These are phyloP conservation scores for Curvularia verruculosa DNA, from an alignment of 2,329 filamentous ascomycete genomes.

Conservation along the genomic window DNA sequence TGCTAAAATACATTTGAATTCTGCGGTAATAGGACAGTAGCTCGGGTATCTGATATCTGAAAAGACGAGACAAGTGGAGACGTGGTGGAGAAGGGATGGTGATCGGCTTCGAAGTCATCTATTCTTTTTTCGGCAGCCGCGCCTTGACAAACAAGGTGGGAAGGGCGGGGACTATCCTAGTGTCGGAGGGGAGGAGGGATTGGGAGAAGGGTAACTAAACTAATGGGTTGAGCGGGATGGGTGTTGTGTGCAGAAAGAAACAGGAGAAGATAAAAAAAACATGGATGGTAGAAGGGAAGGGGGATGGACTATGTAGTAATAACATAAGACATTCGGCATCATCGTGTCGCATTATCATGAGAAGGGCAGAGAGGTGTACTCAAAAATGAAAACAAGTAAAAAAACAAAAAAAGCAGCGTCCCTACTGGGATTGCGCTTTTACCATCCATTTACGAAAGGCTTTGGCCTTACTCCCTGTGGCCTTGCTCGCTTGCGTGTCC, in stretches of 20 bases:
- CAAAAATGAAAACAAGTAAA: slow-evolving; percentile 8
- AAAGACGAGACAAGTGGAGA: slow-evolving; percentile 9
- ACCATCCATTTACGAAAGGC: slow-evolving; percentile 35
- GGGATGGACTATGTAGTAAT: slow-evolving; percentile 18
- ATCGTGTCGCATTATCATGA: slow-evolving; percentile 21
- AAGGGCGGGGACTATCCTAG: slow-evolving; percentile 12
- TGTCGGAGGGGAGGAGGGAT: slow-evolving; percentile 1
- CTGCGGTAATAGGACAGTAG: neutral
- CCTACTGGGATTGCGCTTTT: slow-evolving; percentile 12
- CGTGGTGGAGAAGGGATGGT: slow-evolving; percentile 1
- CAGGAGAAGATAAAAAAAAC: slow-evolving; percentile 5
- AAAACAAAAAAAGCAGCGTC: slow-evolving; percentile 10
- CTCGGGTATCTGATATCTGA: slow-evolving; percentile 1
- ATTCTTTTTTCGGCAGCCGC: slow-evolving; percentile 18
- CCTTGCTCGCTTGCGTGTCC: slow-evolving; percentile 28
- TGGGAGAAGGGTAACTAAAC: slow-evolving; percentile 9
- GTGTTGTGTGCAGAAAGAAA: slow-evolving; percentile 5
- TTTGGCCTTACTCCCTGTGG: slow-evolving; percentile 29
- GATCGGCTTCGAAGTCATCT: slow-evolving; percentile 15
- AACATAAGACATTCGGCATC: slow-evolving; percentile 22
- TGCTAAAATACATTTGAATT: neutral
- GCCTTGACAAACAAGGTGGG: slow-evolving; percentile 13
- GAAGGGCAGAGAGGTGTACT: slow-evolving; percentile 14
- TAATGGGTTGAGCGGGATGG: slow-evolving; percentile 19
- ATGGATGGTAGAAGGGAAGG: slow-evolving; percentile 8